phyloP scores from a whole-genome alignment of 805 yeast species.

The Nakazawaea ambrosiae region DNA sequence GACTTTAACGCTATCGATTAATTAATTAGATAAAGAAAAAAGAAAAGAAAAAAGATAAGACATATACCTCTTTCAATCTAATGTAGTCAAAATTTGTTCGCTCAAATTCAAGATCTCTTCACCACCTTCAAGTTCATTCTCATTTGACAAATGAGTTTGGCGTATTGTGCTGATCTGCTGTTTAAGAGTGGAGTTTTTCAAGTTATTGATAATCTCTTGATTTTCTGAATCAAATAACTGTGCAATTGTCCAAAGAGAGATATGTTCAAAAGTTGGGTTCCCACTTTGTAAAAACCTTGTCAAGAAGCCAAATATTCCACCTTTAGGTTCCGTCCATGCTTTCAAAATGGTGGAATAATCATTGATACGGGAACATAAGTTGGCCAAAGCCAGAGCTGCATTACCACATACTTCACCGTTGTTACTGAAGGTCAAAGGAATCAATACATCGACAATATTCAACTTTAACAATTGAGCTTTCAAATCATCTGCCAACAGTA shows the following conservation, averaged over 20 bases:
- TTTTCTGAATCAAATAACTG: slow-evolving; percentile 89
- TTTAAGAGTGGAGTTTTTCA: slow-evolving; percentile 17
- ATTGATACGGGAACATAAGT: slow-evolving; percentile 82
- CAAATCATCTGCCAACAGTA: slow-evolving; percentile 93
- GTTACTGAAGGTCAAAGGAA: slow-evolving; percentile 82
- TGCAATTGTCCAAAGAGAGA: slow-evolving; percentile 93
- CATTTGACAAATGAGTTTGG: slow-evolving; percentile 19
- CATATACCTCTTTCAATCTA: not conserved
- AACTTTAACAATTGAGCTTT: slow-evolving; percentile 77
- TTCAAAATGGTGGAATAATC: slow-evolving; percentile 75
- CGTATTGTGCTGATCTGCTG: slow-evolving; percentile 26
- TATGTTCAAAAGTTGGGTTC: slow-evolving; percentile 94
- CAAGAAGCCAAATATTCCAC: slow-evolving; percentile 82
- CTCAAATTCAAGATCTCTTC: slow-evolving; percentile 29
- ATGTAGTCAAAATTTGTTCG: slow-evolving; percentile 26
- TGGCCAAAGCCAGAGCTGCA: slow-evolving; percentile 97
- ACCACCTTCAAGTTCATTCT: slow-evolving; percentile 21
- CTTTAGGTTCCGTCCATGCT: slow-evolving; percentile 73
- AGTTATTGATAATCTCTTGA: slow-evolving; percentile 38
- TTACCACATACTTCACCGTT: slow-evolving; percentile 97
- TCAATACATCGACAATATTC: slow-evolving; percentile 79
- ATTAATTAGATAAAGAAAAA: too few species aligned
- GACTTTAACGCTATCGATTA: too few species aligned
- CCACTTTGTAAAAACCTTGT: slow-evolving; percentile 72
- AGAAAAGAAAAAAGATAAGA: too few species aligned